Evolutionary conservation across 2,329 filamentous ascomycete species (phyloP), one percentile per base, ranked within the genome.

Genomic region (Aspergillus glaucus): DNA sequence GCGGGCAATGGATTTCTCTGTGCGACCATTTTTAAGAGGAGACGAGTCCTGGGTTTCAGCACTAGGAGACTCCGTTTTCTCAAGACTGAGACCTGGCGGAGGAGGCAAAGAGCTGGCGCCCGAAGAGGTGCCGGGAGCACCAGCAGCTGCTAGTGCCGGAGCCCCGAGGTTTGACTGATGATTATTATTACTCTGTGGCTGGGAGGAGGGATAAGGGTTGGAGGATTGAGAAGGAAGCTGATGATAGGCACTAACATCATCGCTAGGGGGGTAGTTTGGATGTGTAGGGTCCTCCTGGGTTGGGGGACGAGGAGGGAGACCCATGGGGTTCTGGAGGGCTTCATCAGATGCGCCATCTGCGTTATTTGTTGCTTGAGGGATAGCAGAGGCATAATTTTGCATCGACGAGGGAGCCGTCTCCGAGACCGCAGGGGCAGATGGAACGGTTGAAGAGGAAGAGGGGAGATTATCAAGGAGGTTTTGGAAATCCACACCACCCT

Each of bases 401-500:
- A 40, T 40, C 41, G 62, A 57, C 45, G 55, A 51, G 42, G 56
- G 48, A 40, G 52, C 48, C 34, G 55, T 57, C 49, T 56, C 59
- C 48, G 59, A 52, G 49, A 59, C 46, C 43, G 57, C 46, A 53
- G 56, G 58, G 45, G 55, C 54, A 50, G 58, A 55, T 26, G 58
- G 56, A 53, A 59, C 60, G 47, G 57, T 54, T 36, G 62, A 55
- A 40, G 57, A 55, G 26, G 64, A 65, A 43, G 68, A 64, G 50
- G 71, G 67, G 34, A 75, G 66, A 58, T 74, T 75, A 64, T 75
- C 72, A 59, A 76, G 67, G 48, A 76, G 60, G 48, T 66, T 71
- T 60, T 76, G 73, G 56, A 73, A 74, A 58, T 75, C 71, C 59
- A 76, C 69, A 51, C 70, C 74, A 47, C 61, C 62, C 53, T 68